Base-by-base conservation (phyloP, 495 filamentous ascomycete genomes). In the Penicillium psychrofluorescens region DNA sequence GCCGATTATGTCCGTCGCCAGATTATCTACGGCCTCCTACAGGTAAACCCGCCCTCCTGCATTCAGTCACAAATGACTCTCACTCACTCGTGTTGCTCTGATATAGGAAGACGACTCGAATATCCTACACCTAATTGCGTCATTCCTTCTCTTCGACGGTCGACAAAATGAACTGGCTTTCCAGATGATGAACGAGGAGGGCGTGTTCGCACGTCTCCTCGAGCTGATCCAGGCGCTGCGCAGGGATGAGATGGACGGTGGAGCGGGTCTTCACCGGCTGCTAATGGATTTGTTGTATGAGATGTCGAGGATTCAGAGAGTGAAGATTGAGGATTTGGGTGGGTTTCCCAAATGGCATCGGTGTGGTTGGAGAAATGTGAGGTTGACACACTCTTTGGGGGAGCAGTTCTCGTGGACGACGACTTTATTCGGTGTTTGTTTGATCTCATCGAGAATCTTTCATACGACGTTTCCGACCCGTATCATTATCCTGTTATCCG, bases 401-500 rank as follows among this genome's bases (percentile, higher is more conserved):
- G 13, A 29, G 43, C 48, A 78, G 78, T 73, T 42, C 62, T 77
- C 30, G 76, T 97, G 45, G 86, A 95, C 57, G 92, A 98, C 58
- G 74, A 77, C 31, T 95, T 97, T 52, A 75, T 96, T 44, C 72
- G 71, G 10, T 86, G 88, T 55, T 77, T 97, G 8, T 95, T 97
- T 54, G 72, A 83, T 43, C 80, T 96, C 44, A 92, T 95, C 53
- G 92, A 98, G 66, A 74, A 84, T 42, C 70, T 92, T 10, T 91
- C 90, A 6, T 84, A 94, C 64, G 92, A 98, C 67, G 82, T 74
- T 43, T 81, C 86, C 57, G 94, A 98, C 66, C 94, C 92, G 1
- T 98, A 95, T 58, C 92, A 97, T 62, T 97, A 96, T 64, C 85
- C 86, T 10, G 81, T 96, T 16, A 95, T 98, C 54, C 80, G 90